Evolutionary conservation across 225 moss, liverwort and hornwort species (phyloP).

Genomic region (Anthoceros angustus): DNA sequence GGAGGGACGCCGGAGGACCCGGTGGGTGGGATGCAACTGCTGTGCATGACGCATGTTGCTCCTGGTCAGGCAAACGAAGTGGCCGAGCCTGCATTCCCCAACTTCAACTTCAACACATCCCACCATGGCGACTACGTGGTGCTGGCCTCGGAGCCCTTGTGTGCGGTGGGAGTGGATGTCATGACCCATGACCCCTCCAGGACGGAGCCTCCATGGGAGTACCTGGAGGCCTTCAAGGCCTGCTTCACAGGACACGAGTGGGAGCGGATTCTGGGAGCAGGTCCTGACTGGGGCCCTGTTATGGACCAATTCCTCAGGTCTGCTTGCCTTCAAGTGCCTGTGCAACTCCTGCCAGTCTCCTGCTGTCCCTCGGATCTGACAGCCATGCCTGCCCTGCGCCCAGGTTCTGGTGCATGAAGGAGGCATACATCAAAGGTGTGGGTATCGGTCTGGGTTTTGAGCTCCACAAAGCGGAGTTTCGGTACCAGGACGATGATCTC

Average conservation of each 20-base stretch:
- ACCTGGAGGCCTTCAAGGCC: constrained; percentile 25
- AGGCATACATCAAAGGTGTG: constrained; percentile 56
- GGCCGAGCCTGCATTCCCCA: constrained; percentile 15
- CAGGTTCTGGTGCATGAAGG: constrained; percentile 72
- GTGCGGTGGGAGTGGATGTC: constrained; percentile 49
- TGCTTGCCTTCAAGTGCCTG: background rate
- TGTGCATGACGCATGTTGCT: background rate
- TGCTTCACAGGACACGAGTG: constrained; percentile 42
- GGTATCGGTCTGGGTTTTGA: constrained; percentile 55
- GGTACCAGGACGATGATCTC: constrained; percentile 21
- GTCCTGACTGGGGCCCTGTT: constrained; percentile 18
- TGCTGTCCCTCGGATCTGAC: background rate
- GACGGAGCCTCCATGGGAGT: constrained; percentile 16
- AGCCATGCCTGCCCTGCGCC: background rate
- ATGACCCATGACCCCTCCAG: constrained; percentile 15
- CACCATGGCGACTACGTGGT: constrained; percentile 50
- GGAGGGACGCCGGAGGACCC: background rate
- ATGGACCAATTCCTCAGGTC: constrained; percentile 53
- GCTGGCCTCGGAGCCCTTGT: constrained; percentile 44
- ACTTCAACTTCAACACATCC: constrained; percentile 53
- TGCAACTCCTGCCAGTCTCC: background rate
- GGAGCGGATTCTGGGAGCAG: constrained; percentile 33
- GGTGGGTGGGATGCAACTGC: too few relatives aligned
- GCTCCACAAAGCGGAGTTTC: constrained; percentile 37
- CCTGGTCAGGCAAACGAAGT: constrained; percentile 14